A percentile compares a stretch with the other conserved stretches of the same genome.
Conservation (phyloP, 345 rosid species). For the Conringia planisiliqua region DNA sequence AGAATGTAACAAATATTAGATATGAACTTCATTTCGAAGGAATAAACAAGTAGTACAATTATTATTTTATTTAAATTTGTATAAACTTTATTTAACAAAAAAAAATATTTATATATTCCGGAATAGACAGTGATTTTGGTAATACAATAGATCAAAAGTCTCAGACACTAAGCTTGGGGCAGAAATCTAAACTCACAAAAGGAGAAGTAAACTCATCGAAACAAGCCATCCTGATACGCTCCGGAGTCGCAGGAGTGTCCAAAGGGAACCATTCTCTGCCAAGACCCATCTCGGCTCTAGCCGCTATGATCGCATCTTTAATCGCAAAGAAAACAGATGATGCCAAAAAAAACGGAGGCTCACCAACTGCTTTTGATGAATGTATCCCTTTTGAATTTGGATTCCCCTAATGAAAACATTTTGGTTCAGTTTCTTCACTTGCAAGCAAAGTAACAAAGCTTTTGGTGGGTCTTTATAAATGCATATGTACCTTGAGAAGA, state of each 20-base stretch:
- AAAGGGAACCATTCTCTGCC: not conserved
- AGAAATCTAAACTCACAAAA: not conserved
- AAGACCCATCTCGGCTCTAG: not conserved
- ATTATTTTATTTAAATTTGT: too few relatives aligned
- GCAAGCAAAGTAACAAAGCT: not conserved
- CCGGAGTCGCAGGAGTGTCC: not conserved
- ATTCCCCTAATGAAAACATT: not conserved
- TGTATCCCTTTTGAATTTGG: not conserved
- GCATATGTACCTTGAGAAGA: not conserved
- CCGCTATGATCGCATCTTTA: not conserved
- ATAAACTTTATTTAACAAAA: too few relatives aligned
- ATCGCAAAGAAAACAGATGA: not conserved
- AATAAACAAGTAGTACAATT: too few relatives aligned
- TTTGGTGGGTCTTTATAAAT: not conserved
- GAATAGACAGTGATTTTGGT: not conserved
- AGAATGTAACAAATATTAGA: not conserved
- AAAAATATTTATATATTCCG: too few relatives aligned
- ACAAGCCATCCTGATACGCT: not conserved
- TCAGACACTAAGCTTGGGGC: not conserved
- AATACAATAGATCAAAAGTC: not conserved
- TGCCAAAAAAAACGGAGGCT: not conserved
- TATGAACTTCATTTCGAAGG: too few relatives aligned
- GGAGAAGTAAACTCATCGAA: not conserved
- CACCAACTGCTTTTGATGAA: not conserved
- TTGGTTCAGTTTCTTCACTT: not conserved